phyloP scores from a whole-genome alignment of 495 filamentous ascomycete species.

The Trichoderma orchidacearum region DNA sequence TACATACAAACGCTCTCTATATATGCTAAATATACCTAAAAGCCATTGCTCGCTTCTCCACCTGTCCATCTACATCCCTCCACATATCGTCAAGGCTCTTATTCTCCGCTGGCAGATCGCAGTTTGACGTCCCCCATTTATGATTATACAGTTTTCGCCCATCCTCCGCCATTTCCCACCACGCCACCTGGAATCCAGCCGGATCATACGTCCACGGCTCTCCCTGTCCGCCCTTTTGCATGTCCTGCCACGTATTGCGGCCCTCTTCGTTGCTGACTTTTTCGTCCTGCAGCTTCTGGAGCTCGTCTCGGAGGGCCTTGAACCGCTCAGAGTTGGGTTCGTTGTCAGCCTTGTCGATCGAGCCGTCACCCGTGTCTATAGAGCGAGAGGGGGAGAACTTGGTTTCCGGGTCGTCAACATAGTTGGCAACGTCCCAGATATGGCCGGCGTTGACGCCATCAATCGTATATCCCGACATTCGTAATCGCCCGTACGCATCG shows the following conservation, averaged over 20 bases:
- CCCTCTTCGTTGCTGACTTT: conserved; percentile 30
- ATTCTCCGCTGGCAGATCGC: conserved; percentile 25
- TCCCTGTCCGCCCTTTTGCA: conserved; percentile 43
- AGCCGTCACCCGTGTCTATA: conserved; percentile 14
- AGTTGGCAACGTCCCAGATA: conserved; percentile 37
- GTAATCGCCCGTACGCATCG: conserved; percentile 40
- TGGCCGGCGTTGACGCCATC: conserved; percentile 28
- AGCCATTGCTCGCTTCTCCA: not conserved
- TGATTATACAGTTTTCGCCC: conserved; percentile 35
- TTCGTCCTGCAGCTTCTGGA: conserved; percentile 8
- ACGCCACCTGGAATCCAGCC: conserved; percentile 37
- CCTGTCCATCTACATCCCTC: not conserved
- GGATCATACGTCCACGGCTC: conserved; percentile 46
- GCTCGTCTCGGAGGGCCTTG: conserved; percentile 2
- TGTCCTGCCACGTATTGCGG: conserved; percentile 46
- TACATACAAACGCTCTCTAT: not conserved
- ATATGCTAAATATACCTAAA: not conserved
- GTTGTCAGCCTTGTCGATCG: not conserved
- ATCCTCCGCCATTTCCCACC: conserved; percentile 37
- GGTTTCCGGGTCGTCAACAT: conserved; percentile 29
- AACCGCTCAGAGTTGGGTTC: not conserved
- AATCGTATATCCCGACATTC: conserved; percentile 36
- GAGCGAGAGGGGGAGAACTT: conserved; percentile 30
- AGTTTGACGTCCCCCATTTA: conserved; percentile 45
- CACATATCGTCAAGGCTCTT: not conserved